These are phyloP conservation scores for Anthracocystis walkeri DNA, from an alignment of 1,284 basidiomycete species.

Conservation along the genomic window DNA sequence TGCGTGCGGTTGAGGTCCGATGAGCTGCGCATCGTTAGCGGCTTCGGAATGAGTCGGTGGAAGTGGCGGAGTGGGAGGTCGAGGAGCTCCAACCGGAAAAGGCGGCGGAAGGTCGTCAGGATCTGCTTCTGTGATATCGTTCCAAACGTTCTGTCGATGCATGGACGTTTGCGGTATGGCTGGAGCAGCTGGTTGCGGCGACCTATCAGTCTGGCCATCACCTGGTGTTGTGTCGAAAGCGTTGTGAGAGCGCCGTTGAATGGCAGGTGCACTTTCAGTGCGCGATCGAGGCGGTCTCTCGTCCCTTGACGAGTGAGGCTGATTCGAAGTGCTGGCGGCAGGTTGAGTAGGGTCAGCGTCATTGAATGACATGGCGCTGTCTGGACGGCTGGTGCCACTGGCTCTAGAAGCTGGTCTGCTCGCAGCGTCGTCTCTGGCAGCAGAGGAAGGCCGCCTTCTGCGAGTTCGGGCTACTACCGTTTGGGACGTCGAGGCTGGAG, in stretches of 20 bases:
- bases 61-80: constrained; percentile 39
- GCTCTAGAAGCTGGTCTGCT: constrained; percentile 44
- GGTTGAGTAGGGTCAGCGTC: constrained; percentile 7
- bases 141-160: constrained; percentile 54
- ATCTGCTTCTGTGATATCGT: constrained; percentile 52
- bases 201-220: not conserved
- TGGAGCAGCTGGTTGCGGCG: not conserved
- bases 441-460: constrained; percentile 25
- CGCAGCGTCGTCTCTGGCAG: constrained; percentile 17
- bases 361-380: constrained; percentile 24
- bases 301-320: not conserved
- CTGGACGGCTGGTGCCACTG: constrained; percentile 30
- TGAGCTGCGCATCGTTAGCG: constrained; percentile 33
- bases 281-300: constrained; percentile 16
- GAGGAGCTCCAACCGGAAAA: constrained; percentile 48
- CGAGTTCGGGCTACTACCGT: constrained; percentile 20
- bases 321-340: not conserved
- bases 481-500: constrained; percentile 9
- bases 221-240: constrained; percentile 14
- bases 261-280: constrained; percentile 39
- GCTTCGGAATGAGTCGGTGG: constrained; percentile 39
- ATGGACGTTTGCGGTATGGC: constrained; percentile 30
- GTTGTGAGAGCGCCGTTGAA: constrained; percentile 27
- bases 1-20: constrained; percentile 38
- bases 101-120: constrained; percentile 54